Percentiles rank a stretch among this genome's conserved stretches.
Conservation (phyloP, 1,284 basidiomycete genomes). For the Gomphus bonarii region DNA sequence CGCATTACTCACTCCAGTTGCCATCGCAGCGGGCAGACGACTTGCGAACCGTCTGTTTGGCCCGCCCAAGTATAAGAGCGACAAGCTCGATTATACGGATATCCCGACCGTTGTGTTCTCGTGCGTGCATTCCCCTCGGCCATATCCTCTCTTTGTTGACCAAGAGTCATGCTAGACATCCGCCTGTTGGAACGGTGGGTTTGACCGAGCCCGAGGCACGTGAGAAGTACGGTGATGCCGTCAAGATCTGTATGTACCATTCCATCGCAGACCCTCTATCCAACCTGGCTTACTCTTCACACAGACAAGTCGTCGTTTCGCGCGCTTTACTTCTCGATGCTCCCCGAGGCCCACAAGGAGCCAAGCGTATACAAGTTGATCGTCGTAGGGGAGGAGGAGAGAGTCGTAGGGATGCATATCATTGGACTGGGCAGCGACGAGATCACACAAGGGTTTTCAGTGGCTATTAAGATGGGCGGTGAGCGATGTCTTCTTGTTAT, state of each 20-base stretch:
- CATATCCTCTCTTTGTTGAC: conserved; percentile 5
- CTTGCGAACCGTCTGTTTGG: conserved; percentile 90
- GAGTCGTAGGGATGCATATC: conserved; percentile 91
- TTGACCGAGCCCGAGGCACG: conserved; percentile 86
- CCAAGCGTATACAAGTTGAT: conserved; percentile 93
- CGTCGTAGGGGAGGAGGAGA: conserved; percentile 79
- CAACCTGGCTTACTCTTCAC: not conserved
- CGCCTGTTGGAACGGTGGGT: conserved; percentile 86
- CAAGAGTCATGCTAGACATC: conserved; percentile 48
- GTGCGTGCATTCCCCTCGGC: conserved; percentile 35
- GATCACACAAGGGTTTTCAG: conserved; percentile 87
- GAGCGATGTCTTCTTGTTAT: conserved; percentile 18
- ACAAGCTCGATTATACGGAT: conserved; percentile 85
- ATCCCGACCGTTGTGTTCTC: conserved; percentile 95
- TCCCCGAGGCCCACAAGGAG: conserved; percentile 80
- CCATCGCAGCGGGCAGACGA: conserved; percentile 90
- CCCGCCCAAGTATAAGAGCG: conserved; percentile 70
- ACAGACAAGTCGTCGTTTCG: conserved; percentile 71
- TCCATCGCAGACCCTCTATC: not conserved
- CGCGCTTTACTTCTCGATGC: conserved; percentile 81
- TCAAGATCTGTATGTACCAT: conserved; percentile 76
- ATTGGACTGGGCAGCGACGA: conserved; percentile 89
- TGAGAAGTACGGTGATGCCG: conserved; percentile 74
- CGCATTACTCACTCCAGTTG: conserved; percentile 92
- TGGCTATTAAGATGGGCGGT: conserved; percentile 95